Percentiles rank a stretch among this genome's conserved stretches.
These are phyloP conservation scores for Periconia sp. DNA, from an alignment of 2,329 filamentous ascomycete species.

Conservation along the genomic window DNA sequence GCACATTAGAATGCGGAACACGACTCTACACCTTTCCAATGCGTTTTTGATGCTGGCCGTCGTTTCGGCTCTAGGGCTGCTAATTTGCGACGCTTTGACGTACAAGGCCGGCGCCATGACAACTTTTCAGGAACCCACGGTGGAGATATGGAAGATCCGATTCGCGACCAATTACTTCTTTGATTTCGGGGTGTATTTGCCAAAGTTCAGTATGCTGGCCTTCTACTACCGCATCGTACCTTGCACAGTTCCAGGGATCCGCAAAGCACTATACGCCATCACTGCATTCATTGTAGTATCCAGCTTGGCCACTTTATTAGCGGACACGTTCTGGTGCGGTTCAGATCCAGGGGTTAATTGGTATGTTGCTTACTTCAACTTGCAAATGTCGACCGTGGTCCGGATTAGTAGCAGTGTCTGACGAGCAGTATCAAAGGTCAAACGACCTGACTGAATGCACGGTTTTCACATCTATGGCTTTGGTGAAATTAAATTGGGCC, in stretches of 20 bases:
- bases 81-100: conserved; percentile 8
- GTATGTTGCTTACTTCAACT: neutral
- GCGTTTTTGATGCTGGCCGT: conserved; percentile 2
- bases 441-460: neutral
- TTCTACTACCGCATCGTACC: conserved; percentile 11
- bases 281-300: conserved; percentile 3
- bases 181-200: conserved; percentile 9
- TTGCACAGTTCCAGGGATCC: conserved; percentile 1
- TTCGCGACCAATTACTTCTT: conserved; percentile 14
- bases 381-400: neutral
- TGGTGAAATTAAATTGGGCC: conserved; percentile 9
- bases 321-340: conserved; percentile 13
- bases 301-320: conserved; percentile 7
- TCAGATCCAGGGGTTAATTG: conserved; percentile 3
- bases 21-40: conserved; percentile 2
- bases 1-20: conserved; percentile 1
- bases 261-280: conserved; percentile 4
- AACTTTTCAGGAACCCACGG: neutral
- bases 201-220: conserved; percentile 11
- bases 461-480: conserved; percentile 4
- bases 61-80: neutral
- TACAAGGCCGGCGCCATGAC: conserved; percentile 8
- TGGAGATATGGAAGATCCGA: neutral
- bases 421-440: conserved; percentile 1
- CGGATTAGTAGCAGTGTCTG: neutral